Evolutionary conservation across 805 yeast genomes (phyloP).

Genomic region (Ogataea kodamae): DNA sequence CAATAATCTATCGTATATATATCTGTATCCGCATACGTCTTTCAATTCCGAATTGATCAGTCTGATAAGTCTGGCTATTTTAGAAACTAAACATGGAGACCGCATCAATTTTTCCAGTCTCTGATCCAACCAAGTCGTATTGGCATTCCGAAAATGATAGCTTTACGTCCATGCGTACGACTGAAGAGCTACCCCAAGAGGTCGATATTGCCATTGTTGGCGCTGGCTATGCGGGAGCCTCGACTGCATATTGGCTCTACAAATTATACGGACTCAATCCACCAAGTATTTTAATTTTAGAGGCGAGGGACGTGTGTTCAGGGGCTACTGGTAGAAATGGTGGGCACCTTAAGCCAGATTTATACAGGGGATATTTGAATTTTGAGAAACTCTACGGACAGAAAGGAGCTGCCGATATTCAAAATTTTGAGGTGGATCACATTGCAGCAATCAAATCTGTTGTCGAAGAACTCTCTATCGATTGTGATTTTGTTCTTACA

Average conservation of each 20-base stretch:
- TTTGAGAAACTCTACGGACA: slow-evolving; percentile 22
- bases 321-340: slow-evolving; percentile 49
- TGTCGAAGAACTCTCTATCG: slow-evolving; percentile 32
- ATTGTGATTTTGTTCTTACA: slow-evolving; percentile 31
- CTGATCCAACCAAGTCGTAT: slow-evolving; percentile 1
- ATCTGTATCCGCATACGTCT: too few species aligned
- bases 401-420: slow-evolving; percentile 34
- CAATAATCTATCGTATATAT: too few species aligned
- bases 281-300: slow-evolving; percentile 20
- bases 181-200: slow-evolving; percentile 30
- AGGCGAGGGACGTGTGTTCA: slow-evolving; percentile 40
- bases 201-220: slow-evolving; percentile 42
- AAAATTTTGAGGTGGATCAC: slow-evolving; percentile 37
- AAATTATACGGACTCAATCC: slow-evolving; percentile 25
- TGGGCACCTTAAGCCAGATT: slow-evolving; percentile 43
- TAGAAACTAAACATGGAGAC: too few species aligned
- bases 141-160: slow-evolving; percentile 5
- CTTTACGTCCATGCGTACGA: slow-evolving; percentile 16
- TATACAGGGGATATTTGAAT: slow-evolving; percentile 16
- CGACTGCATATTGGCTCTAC: slow-evolving; percentile 37
- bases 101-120: too few species aligned
- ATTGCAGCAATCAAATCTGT: slow-evolving; percentile 32
- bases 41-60: too few species aligned
- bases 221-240: slow-evolving; percentile 43
- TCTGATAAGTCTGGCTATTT: too few species aligned